phyloP scores from a whole-genome alignment of 371 early-diverging fungal species.

The Vairimorpha ceranae region DNA sequence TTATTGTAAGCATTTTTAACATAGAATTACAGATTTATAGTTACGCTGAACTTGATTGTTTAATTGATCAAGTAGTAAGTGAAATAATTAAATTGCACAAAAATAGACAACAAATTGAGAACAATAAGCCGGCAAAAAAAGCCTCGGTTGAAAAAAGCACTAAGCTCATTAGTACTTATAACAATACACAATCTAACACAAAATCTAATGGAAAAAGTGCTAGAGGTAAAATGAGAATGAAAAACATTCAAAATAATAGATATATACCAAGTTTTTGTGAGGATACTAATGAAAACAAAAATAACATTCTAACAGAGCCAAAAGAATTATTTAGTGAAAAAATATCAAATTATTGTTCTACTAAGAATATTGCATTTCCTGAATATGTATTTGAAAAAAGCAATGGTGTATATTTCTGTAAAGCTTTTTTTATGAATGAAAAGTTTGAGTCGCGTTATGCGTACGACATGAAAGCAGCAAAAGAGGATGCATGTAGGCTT shows the following conservation, averaged over 20 bases:
- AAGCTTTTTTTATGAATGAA: conserved; percentile 8
- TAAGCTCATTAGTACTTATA: neutral
- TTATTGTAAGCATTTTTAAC: neutral
- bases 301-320: neutral
- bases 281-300: neutral
- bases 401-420: conserved; percentile 9
- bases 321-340: neutral
- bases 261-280: neutral
- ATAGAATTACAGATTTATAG: neutral
- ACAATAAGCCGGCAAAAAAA: neutral
- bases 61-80: neutral
- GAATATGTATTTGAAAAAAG: conserved; percentile 20
- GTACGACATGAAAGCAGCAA: neutral
- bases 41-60: neutral
- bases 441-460: conserved; percentile 15
- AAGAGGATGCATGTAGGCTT: neutral
- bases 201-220: neutral
- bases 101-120: neutral
- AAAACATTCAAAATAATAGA: conserved; percentile 1
- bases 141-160: neutral
- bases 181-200: neutral
- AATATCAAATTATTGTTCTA: neutral
- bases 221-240: neutral
- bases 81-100: neutral
- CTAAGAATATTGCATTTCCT: neutral